Evolutionary conservation across 1,139 yeast species (phyloP).

Genomic region (Ogataea hybrid): DNA sequence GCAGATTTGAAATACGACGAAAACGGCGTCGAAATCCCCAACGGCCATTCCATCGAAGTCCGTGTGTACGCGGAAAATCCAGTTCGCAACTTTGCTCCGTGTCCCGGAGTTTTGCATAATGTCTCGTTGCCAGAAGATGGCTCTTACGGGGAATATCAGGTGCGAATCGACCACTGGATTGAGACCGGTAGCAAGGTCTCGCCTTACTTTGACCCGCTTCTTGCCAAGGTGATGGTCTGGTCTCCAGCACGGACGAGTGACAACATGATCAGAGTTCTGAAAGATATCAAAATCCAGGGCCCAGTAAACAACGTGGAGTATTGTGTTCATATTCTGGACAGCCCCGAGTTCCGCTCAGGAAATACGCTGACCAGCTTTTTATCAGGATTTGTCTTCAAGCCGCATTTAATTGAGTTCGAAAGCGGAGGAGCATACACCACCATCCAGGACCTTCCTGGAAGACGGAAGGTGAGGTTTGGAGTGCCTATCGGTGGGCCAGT

Average conservation of each 20-base stretch:
- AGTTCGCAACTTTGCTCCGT: conserved; percentile 36
- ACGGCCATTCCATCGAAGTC: conserved; percentile 39
- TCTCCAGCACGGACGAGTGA: conserved; percentile 30
- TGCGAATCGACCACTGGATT: conserved; percentile 39
- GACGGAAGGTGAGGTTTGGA: conserved; percentile 32
- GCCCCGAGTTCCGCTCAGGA: conserved; percentile 28
- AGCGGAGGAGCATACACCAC: conserved; percentile 38
- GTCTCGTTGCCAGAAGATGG: conserved; percentile 29
- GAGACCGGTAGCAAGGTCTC: conserved; percentile 37
- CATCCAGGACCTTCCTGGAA: conserved; percentile 38
- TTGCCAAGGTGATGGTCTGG: conserved; percentile 40
- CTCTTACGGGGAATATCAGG: conserved; percentile 17
- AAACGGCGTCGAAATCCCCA: conserved; percentile 32
- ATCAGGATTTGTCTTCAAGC: conserved; percentile 29
- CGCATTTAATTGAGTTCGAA: conserved; percentile 34
- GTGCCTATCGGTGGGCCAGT: conserved; percentile 37
- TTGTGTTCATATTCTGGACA: conserved; percentile 29
- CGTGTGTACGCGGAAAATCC: conserved; percentile 41
- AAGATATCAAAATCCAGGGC: conserved; percentile 32
- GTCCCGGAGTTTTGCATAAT: conserved; percentile 37
- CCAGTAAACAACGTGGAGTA: conserved; percentile 38
- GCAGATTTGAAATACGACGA: conserved; percentile 17
- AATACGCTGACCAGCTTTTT: conserved; percentile 34
- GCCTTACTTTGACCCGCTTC: conserved; percentile 39
- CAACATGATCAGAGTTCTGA: conserved; percentile 32